Evolutionary conservation across 177 flowering plant genomes (phyloP).

Genomic region (Vitis hybrid): DNA sequence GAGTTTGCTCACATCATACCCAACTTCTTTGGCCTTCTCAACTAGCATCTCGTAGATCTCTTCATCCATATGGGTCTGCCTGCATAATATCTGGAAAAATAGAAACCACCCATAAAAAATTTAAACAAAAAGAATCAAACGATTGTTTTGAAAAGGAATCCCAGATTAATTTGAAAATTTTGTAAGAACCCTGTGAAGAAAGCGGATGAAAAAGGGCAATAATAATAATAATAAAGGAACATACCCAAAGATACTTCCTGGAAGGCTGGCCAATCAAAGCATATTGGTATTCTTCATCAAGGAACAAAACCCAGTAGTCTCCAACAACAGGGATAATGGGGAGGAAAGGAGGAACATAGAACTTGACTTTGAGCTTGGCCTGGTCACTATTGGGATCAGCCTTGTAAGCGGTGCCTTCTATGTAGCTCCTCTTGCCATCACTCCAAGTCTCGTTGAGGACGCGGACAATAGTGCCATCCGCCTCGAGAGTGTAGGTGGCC

Average conservation of each 20-base stretch:
- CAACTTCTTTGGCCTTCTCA: constrained; percentile 61
- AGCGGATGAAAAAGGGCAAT: not conserved
- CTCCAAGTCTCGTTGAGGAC: constrained; percentile 84
- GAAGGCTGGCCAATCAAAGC: constrained; percentile 76
- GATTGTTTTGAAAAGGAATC: no score
- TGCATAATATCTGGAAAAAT: constrained; percentile 61
- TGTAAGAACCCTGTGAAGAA: not conserved
- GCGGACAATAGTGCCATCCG: constrained; percentile 68
- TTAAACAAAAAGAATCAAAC: no score
- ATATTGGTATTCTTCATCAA: constrained; percentile 73
- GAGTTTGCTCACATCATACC: constrained; percentile 83
- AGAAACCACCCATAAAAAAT: not conserved
- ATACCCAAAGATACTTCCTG: constrained; percentile 80
- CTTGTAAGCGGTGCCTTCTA: constrained; percentile 82
- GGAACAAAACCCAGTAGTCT: constrained; percentile 80
- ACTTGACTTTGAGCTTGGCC: constrained; percentile 91
- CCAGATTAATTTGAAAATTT: no score
- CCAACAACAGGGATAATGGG: constrained; percentile 84
- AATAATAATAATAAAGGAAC: not conserved
- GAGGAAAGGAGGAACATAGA: constrained; percentile 80
- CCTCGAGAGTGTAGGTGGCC: constrained; percentile 74
- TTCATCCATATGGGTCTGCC: constrained; percentile 66
- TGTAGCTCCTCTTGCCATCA: constrained; percentile 62
- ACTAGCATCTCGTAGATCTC: constrained; percentile 66
- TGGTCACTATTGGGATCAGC: constrained; percentile 75